Percentiles rank a stretch among this genome's conserved stretches.
These are phyloP conservation scores for Monilinia fructicola DNA, from an alignment of 2,329 filamentous ascomycete genomes.

Conservation along the genomic window DNA sequence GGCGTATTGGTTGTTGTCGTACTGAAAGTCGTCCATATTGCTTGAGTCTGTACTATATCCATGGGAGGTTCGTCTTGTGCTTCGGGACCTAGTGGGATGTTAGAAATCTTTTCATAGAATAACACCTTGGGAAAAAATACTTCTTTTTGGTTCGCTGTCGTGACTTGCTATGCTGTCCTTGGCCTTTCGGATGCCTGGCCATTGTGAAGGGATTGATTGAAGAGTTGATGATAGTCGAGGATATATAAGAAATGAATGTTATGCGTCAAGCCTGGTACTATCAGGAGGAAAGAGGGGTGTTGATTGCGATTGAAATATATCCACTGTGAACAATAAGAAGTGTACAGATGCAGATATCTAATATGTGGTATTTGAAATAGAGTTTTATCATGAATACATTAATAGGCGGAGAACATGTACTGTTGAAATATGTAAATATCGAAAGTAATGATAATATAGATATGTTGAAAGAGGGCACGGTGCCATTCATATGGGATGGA, in stretches of 20 bases:
- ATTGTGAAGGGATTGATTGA: constrained; percentile 5
- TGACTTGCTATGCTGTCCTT: not conserved
- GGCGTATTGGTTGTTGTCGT: too few species aligned
- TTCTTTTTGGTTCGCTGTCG: not conserved
- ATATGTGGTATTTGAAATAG: not conserved
- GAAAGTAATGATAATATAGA: not conserved
- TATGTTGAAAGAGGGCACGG: not conserved
- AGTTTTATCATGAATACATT: not conserved
- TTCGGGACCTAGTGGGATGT: not conserved
- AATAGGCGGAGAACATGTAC: not conserved
- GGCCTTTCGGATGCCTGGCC: not conserved
- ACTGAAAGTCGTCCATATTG: not conserved
- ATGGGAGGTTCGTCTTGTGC: not conserved
- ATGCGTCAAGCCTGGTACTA: not conserved
- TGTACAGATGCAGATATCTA: too few species aligned
- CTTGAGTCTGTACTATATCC: not conserved
- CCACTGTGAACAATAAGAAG: not conserved
- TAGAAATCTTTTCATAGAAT: not conserved
- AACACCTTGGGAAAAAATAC: not conserved
- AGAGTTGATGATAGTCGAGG: not conserved
- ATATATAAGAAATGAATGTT: not conserved
- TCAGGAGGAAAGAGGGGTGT: not conserved
- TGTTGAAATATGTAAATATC: not conserved
- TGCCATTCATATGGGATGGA: too few species aligned
- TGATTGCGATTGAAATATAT: not conserved